Evolutionary conservation across 2,329 filamentous ascomycete genomes (phyloP).

Genomic region (Sporothrix inflata): DNA sequence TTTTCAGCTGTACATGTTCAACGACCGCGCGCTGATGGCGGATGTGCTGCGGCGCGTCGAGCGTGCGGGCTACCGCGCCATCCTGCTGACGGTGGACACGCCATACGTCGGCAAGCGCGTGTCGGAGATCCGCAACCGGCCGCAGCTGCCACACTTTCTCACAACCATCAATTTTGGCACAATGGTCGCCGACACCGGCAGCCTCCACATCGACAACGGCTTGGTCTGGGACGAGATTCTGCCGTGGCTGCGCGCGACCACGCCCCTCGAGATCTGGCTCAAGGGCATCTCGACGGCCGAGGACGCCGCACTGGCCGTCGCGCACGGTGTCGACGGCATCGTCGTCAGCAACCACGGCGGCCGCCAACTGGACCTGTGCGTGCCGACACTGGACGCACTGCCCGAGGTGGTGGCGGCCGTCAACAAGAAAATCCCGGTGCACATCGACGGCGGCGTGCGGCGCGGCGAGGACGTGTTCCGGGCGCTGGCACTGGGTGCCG

Average conservation of each 20-base stretch:
- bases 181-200: background rate
- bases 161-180: slow-evolving; percentile 21
- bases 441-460: slow-evolving; percentile 54
- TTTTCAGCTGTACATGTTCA: slow-evolving; percentile 60
- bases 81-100: slow-evolving; percentile 59
- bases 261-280: slow-evolving; percentile 31
- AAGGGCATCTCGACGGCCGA: slow-evolving; percentile 46
- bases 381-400: slow-evolving; percentile 49
- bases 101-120: slow-evolving; percentile 45
- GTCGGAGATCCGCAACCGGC: slow-evolving; percentile 28
- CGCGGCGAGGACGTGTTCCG: slow-evolving; percentile 58
- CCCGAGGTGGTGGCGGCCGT: slow-evolving; percentile 52
- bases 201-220: slow-evolving; percentile 12
- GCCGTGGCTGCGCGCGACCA: slow-evolving; percentile 23
- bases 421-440: slow-evolving; percentile 48
- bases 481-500: slow-evolving; percentile 54
- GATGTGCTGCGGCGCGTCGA: slow-evolving; percentile 42
- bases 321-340: slow-evolving; percentile 38
- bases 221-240: slow-evolving; percentile 23
- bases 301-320: slow-evolving; percentile 26
- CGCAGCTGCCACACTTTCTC: background rate
- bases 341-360: slow-evolving; percentile 54
- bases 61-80: slow-evolving; percentile 32
- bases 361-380: slow-evolving; percentile 50
- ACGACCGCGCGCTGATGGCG: slow-evolving; percentile 49